Percentiles rank a stretch among this genome's conserved stretches.
These are phyloP conservation scores for Solanum clarkiae DNA, from an alignment of 257 asterid genomes.

Conservation along the genomic window DNA sequence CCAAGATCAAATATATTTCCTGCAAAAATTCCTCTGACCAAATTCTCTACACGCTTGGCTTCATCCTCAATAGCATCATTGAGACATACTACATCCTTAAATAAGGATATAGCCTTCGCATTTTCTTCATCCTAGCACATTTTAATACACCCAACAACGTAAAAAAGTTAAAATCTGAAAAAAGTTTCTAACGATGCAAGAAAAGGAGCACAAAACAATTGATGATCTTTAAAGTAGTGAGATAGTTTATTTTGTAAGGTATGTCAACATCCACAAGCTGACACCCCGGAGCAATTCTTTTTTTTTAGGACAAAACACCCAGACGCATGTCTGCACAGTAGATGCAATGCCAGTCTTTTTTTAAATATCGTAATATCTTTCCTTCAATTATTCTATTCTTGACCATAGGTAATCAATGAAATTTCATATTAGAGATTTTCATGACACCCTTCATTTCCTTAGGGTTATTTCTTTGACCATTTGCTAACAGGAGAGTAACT, in stretches of 20 bases:
- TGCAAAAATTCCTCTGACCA: conserved; percentile 94
- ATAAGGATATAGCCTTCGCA: conserved; percentile 83
- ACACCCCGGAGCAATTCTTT: too few relatives aligned
- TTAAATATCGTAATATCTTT: not conserved
- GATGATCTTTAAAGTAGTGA: not conserved
- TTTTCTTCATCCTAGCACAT: conserved; percentile 77
- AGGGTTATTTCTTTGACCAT: not conserved
- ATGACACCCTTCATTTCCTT: not conserved
- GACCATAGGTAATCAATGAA: not conserved
- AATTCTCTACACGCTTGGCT: conserved; percentile 52
- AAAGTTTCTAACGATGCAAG: not conserved
- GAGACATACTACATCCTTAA: conserved; percentile 54
- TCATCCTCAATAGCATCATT: conserved; percentile 75
- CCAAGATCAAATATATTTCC: conserved; percentile 99
- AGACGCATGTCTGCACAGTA: not conserved
- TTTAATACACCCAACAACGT: not conserved
- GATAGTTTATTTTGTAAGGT: not conserved
- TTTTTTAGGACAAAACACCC: not conserved
- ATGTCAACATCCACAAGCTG: not conserved
- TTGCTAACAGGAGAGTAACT: not conserved
- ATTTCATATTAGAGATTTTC: not conserved
- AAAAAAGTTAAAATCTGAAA: not conserved
- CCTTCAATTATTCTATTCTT: not conserved
- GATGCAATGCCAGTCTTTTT: not conserved
- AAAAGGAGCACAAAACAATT: not conserved